phyloP scores from a whole-genome alignment of 169 alveolate species.

The Cryptosporidium bovis region DNA sequence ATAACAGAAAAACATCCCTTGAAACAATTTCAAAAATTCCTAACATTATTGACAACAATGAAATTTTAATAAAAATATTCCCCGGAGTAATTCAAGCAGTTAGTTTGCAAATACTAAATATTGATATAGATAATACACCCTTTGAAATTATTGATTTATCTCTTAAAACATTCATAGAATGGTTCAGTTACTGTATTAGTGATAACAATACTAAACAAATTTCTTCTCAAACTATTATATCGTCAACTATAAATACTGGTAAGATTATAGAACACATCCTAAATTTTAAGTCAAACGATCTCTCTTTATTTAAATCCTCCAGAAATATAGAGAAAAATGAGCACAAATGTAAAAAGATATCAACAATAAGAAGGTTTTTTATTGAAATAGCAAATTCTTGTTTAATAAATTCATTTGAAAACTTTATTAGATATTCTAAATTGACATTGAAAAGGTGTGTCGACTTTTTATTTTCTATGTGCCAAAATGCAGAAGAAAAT shows the following conservation, averaged over 20 bases:
- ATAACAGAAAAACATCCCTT: background rate
- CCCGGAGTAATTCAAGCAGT: conserved; percentile 60
- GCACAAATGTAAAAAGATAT: background rate
- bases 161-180: conserved; percentile 16
- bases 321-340: background rate
- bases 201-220: background rate
- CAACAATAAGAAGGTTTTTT: background rate
- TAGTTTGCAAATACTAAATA: conserved; percentile 7
- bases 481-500: background rate
- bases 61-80: conserved; percentile 7
- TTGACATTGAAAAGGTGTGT: conserved; percentile 2
- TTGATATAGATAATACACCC: background rate
- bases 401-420: conserved; percentile 3
- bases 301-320: background rate
- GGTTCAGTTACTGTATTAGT: conserved; percentile 18
- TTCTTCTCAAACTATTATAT: background rate
- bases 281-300: background rate
- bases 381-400: conserved; percentile 4
- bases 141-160: background rate
- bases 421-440: background rate
- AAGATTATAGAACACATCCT: conserved; percentile 14
- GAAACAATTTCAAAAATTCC: conserved; percentile 44
- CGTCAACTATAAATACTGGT: conserved; percentile 32
- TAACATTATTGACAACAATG: background rate
- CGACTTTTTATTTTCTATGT: conserved; percentile 39